Percentiles rank a stretch among this genome's conserved stretches.
phyloP scores from a whole-genome alignment of 345 rosid species.

The Euphorbia tirucalli region DNA sequence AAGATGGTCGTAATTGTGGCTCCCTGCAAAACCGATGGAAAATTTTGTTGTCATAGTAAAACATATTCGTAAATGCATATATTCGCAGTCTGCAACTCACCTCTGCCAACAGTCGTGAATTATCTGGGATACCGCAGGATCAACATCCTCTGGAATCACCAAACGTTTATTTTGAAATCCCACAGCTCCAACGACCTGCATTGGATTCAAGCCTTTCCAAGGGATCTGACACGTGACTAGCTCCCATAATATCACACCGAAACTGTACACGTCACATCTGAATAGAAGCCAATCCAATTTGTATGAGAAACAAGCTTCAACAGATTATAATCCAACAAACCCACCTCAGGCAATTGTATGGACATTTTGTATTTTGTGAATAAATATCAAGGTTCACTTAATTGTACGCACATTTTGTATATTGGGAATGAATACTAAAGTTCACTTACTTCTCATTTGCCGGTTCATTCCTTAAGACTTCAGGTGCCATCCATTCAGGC shows the following conservation, averaged over 20 bases:
- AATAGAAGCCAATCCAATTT: conserved; percentile 22
- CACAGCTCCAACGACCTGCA: conserved; percentile 99
- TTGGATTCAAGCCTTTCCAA: conserved; percentile 97
- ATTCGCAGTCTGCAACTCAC: conserved; percentile 41
- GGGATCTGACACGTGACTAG: conserved; percentile 68
- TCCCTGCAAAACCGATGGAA: conserved; percentile 50
- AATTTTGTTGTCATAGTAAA: not conserved
- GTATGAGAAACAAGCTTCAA: conserved; percentile 13
- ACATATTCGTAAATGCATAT: not conserved
- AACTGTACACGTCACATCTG: conserved; percentile 98
- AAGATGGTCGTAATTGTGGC: conserved; percentile 79
- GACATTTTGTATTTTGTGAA: too few relatives aligned
- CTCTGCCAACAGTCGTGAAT: conserved; percentile 85
- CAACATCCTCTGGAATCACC: conserved; percentile 67
- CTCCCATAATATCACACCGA: conserved; percentile 98
- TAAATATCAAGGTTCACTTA: too few relatives aligned
- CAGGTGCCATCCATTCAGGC: conserved; percentile 99
- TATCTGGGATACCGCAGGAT: conserved; percentile 74
- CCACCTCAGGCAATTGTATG: not conserved
- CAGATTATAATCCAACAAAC: not conserved
- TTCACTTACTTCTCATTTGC: conserved; percentile 88
- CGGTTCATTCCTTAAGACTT: conserved; percentile 93
- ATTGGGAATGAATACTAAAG: not conserved
- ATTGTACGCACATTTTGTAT: too few relatives aligned
- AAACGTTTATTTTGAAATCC: conserved; percentile 94